Evolutionary conservation across 2,329 filamentous ascomycete species (phyloP), one percentile per base, ranked within the genome.

Genomic region (Sclerotinia trifoliorum): DNA sequence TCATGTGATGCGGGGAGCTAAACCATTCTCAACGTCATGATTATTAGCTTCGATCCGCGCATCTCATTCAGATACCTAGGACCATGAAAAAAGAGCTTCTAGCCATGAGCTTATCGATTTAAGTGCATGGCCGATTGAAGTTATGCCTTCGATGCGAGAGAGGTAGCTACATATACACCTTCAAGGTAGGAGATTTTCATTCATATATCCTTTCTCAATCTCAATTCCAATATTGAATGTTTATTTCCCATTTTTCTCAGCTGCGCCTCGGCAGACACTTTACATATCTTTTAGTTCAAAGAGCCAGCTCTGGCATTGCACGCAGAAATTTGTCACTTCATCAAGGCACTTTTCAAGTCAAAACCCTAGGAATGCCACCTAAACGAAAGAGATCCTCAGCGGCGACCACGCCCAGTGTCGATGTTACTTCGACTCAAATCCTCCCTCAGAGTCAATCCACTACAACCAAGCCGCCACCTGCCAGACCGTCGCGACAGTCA

Each of bases 341-440:
- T 21, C 39, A 6, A 39, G 19, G 5, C n/a, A 39, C 15, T 52
- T 62, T 21, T 44, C 26, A 21, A 32, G 7, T 42, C 44, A 44
- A 26, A 17, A 24, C 49, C 35, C 21, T 64, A 35, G 51, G 62
- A 52, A 76, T 76, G 75, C 71, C 73, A 68, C 74, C 73, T 0
- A 77, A 77, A 57, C 75, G 73, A 26, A 76, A 75, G 68, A 75
- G 75, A 69, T 74, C 74, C 11, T 71, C 74, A 5, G 57, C 70
- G 6, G 70, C 44, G 19, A 51, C 39, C 24, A 39, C 26, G 46
- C 35, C 60, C 21, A 13, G 3, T 15, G 10, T 29, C 21, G 35
- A 63, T 24, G 51, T 10, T 17, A 29, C 39, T 26, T 55, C 21
- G 26, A 65, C 66, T 21, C 55, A 70, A 49, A 71, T 74, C 48